Evolutionary conservation across 1,284 basidiomycete genomes (phyloP), one percentile per base, ranked within the genome.

Genomic region (Cystobasidiaceae sp.): DNA sequence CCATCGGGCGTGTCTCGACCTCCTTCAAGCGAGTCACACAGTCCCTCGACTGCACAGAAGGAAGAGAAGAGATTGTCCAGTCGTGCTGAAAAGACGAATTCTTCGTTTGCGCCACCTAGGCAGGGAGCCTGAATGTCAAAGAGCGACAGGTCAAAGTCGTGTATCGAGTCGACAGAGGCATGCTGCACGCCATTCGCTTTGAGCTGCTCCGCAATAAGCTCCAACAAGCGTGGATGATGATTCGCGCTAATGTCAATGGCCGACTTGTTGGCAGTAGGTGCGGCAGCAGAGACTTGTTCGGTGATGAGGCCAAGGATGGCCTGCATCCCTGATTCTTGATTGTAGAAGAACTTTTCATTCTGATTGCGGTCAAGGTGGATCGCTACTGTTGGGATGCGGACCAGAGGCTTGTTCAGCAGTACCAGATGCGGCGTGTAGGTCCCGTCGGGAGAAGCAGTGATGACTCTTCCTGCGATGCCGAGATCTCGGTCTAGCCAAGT

Each of bases 141-240:
- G 41, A 96, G 79, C 17, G 85, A 90, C 86, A 97, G 79, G 78
- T 99, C 96, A 76, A 99, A 97, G 78, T 98, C 96, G 73, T 93
- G 87, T 62, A 99, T 96, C 71, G 89, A 85, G 64, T 88, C 85
- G 0, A 90, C 83, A 2, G 62, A 56, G 17, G 54, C 27, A 9
- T 69, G 55, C 27, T 64, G 44, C 11, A 64, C 61, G 11, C 61
- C 61, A 27, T 44, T 55, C 4, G 43, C 21, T 27, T 72, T 71
- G 4, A 97, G 81, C 74, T 97, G 88, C 28, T 82, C 78, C 1
- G 91, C 88, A 17, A 99, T 77, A 8, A 92, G 78, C 0, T 85
- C 81, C 25, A 99, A 80, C 3, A 99, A 80, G 15, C 85, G 84
- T 1, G 91, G 82, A 75, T 96, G 90, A 75, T 98, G 94, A 71